Base-by-base conservation (phyloP, 2,329 filamentous ascomycete species). In the Alternaria sp. region DNA sequence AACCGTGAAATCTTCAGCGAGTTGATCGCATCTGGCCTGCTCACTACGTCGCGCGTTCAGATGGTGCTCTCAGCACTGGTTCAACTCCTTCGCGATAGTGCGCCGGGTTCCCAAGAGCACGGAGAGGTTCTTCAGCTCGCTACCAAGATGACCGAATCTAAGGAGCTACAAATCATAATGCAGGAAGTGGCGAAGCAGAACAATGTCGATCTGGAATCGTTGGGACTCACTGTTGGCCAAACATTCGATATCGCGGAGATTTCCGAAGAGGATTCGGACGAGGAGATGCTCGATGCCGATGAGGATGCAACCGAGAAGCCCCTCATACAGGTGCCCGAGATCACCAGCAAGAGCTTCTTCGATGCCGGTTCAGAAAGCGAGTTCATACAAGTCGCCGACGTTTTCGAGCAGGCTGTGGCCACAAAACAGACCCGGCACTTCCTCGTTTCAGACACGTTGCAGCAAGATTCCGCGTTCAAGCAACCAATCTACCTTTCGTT, bases 401-500 rank as follows among this genome's bases (percentile, higher is more conserved):
- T 68, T 2, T 78, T 79, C 48, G 66, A 76, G 38, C 66, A 69
- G 47, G 69, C 71, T n/a, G 67, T 75, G 3, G 43, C 66, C 11
- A 64, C 60, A 5, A 67, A 69, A 18, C 65, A 70, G 44, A 54
- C 68, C 2, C 60, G 57, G 18, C 58, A 52, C 55, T 88, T 90
- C 63, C 84, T 89, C 54, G 76, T 83, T 8, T 77, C 84, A 7
- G 81, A 87, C 0, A 81, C 87, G 46, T 78, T 93, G 11, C 81
- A 84, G 52, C 84, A 83, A 34, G 77, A 84, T 26, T 75, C 81
- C 6, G 88, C 87, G 1, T 79, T 86, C 34, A 84, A 86, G 48
- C 84, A 87, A 36, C 86, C 88, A 39, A 87, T 91, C 22, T 93
- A 90, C 69, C 81, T 93, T 57, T 90, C 88, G 16, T 94, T 96